Evolutionary conservation across 352 stramenopile species (phyloP).

Genomic region (Phytophthora pluvialis): DNA sequence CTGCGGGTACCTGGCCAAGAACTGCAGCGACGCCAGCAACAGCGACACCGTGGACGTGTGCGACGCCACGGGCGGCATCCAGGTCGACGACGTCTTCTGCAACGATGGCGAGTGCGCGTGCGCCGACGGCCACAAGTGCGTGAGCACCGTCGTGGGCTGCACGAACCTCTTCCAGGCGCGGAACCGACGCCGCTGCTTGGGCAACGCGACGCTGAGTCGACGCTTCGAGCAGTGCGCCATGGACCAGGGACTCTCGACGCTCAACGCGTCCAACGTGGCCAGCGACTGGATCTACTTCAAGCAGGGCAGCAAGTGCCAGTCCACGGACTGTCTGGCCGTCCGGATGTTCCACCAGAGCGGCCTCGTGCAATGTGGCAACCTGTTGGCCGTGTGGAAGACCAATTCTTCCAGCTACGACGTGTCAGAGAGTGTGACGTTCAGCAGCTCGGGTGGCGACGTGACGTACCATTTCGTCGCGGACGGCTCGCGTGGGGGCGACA

Average conservation of each 20-base stretch:
- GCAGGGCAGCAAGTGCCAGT: conserved; percentile 52
- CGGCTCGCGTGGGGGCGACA: conserved; percentile 65
- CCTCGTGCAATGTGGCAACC: conserved; percentile 70
- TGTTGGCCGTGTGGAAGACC: conserved; percentile 78
- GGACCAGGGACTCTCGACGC: conserved; percentile 51
- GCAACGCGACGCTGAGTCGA: conserved; percentile 45
- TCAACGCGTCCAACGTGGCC: conserved; percentile 56
- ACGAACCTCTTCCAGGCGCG: conserved; percentile 72
- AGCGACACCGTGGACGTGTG: conserved; percentile 52
- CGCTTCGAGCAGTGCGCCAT: conserved; percentile 64
- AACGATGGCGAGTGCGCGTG: conserved; percentile 66
- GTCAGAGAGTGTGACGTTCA: conserved; percentile 18
- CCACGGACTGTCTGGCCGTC: conserved; percentile 65
- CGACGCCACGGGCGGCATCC: conserved; percentile 56
- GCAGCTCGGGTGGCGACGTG: conserved; percentile 20
- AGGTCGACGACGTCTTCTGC: conserved; percentile 87
- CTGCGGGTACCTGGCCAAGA: conserved; percentile 71
- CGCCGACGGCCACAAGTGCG: conserved; percentile 54
- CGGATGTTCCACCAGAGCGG: conserved; percentile 65
- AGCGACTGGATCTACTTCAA: conserved; percentile 82
- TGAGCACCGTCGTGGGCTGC: conserved; percentile 72
- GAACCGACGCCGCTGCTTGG: conserved; percentile 74
- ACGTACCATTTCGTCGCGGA: conserved; percentile 82
- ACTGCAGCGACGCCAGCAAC: conserved; percentile 48
- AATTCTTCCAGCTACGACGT: conserved; percentile 23